A percentile compares a stretch with the other conserved stretches of the same genome.
Evolutionary conservation across 1,284 basidiomycete species (phyloP).

Genomic region (Phellinidium pouzarii): DNA sequence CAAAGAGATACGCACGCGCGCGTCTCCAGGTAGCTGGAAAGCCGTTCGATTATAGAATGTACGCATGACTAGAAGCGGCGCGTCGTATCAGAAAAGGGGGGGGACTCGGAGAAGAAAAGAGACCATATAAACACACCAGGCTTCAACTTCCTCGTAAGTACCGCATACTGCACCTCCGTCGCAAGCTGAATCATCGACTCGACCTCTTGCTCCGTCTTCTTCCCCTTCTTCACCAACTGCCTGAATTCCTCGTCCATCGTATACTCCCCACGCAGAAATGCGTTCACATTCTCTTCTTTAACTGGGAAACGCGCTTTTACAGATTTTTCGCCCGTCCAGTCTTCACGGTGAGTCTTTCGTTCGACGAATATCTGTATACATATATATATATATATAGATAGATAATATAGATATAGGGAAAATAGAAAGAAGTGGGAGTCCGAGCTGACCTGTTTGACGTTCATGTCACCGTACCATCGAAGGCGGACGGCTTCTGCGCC

Average conservation of each 20-base stretch:
- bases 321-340: constrained; percentile 99
- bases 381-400: constrained; percentile 4
- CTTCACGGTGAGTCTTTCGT: constrained; percentile 97
- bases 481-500: constrained; percentile 95
- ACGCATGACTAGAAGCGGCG: constrained; percentile 78
- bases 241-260: constrained; percentile 95
- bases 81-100: no score
- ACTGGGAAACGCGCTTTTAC: constrained; percentile 98
- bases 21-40: constrained; percentile 97
- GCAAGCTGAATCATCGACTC: constrained; percentile 96
- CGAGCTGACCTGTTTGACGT: constrained; percentile 64
- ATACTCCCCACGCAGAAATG: constrained; percentile 85
- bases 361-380: constrained; percentile 84
- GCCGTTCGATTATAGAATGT: constrained; percentile 99
- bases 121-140: constrained; percentile 50
- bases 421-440: neutral
- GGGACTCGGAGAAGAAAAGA: no score
- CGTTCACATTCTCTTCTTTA: constrained; percentile 93
- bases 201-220: constrained; percentile 91
- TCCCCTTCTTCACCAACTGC: constrained; percentile 82
- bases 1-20: constrained; percentile 94
- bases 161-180: constrained; percentile 90
- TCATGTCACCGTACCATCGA: constrained; percentile 96
- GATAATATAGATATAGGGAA: neutral
- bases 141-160: constrained; percentile 76